Percentiles rank a stretch among this genome's conserved stretches.
phyloP scores from a whole-genome alignment of 2,329 filamentous ascomycete genomes.

The Ceratocystiopsis brevicomis region DNA sequence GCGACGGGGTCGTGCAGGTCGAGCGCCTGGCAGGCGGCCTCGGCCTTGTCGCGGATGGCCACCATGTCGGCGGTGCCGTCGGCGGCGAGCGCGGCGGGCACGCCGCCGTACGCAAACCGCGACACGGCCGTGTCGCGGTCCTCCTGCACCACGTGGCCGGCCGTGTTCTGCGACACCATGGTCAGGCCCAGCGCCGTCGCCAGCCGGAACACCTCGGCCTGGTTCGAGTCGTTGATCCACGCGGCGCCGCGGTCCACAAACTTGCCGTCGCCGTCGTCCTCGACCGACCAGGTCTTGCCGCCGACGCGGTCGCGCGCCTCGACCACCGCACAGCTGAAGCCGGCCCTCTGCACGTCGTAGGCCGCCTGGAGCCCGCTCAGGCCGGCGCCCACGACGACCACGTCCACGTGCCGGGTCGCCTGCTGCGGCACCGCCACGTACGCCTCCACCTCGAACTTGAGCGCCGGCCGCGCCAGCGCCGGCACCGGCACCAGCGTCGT shows the following conservation, averaged over 20 bases:
- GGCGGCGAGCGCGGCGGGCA: not conserved
- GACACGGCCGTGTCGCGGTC: not conserved
- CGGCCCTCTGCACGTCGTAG: conserved; percentile 1
- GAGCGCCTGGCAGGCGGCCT: conserved; percentile 5
- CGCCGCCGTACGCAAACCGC: conserved; percentile 3
- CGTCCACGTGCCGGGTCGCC: conserved; percentile 1
- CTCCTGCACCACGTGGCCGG: conserved; percentile 5
- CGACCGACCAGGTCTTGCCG: conserved; percentile 26
- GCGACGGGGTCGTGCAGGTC: conserved; percentile 5
- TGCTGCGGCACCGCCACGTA: conserved; percentile 1
- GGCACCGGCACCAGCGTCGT: conserved; percentile 5
- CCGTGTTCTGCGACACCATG: conserved; percentile 5
- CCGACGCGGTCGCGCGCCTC: conserved; percentile 31
- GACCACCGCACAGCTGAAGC: conserved; percentile 21
- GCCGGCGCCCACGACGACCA: conserved; percentile 6
- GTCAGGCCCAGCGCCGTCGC: not conserved
- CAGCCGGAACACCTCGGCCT: conserved; percentile 2
- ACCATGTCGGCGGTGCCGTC: not conserved
- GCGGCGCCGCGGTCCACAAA: conserved; percentile 5
- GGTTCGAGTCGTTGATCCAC: conserved; percentile 8
- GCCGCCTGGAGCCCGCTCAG: conserved; percentile 5
- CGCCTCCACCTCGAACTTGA: conserved; percentile 7
- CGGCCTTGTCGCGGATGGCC: not conserved
- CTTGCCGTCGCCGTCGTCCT: conserved; percentile 1
- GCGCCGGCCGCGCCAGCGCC: conserved; percentile 2